Evolutionary conservation across 257 asterid genomes (phyloP), one percentile per base, ranked within the genome.

Genomic region (Rehmannia glutinosa): DNA sequence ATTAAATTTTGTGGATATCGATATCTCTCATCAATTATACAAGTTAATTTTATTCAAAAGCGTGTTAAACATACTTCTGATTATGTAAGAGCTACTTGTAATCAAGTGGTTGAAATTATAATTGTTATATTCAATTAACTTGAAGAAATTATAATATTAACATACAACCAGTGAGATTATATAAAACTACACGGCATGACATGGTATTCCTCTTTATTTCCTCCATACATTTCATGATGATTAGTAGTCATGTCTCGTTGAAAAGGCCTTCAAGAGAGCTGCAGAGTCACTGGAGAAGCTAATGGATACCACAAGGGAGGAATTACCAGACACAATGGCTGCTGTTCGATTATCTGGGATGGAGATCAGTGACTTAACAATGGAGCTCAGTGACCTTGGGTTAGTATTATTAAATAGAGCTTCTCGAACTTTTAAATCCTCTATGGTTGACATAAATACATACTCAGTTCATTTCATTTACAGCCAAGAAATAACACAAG

Each of bases 351-450:
- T 89, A 71, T 92, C 98, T 55, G 98, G 98, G 70, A 87, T 92
- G 98, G 98, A 92, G 84, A 81, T 92, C 74, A 89, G 90, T 42
- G 96, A 92, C 71, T 81, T 92, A 41, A 92, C 98, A 9, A 81
- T 80, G 86, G 98, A 92, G 86, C 96, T 92, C 51, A 89, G 93
- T 79, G 98, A 92, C 78, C 75, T 92, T 1, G 96, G 98, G 96
- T 84, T 64, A 72, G 90, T 49, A 47, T 53, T 20, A 33, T 38
- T 70, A 12, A 38, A 24, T 46, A 7, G 13, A 25, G 30, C 59
- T 54, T 77, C 67, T 71, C 42, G 12, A 10, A 10, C 20, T 60
- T 3, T 51, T 17, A 45, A 61, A 36, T 50, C 32, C 20, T 19
- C 13, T 5, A 8, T 11, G 6, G n/a, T 36, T 52, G 27, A 36